Evolutionary conservation across 176 grass and related monocot genomes (phyloP).

Genomic region (Zizania latifolia): DNA sequence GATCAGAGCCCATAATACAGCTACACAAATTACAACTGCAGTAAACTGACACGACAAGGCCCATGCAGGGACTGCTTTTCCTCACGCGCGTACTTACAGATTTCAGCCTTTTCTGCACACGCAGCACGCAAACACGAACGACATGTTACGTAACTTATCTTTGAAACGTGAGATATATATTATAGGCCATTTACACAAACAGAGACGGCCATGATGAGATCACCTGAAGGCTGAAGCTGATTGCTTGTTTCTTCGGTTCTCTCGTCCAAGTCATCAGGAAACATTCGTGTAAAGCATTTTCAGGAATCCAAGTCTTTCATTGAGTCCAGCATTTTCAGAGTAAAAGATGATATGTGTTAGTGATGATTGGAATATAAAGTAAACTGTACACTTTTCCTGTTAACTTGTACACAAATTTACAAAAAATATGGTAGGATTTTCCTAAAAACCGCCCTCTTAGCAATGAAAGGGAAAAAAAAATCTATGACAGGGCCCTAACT

Average conservation of each 20-base stretch:
- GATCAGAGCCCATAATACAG: slow-evolving; percentile 43
- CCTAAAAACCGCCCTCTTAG: no score
- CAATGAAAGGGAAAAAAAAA: no score
- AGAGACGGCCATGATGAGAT: not conserved
- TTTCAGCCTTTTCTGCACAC: slow-evolving; percentile 44
- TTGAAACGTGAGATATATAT: not conserved
- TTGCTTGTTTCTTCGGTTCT: slow-evolving; percentile 45
- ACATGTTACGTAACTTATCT: not conserved
- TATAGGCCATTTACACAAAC: not conserved
- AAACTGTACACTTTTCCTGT: no score
- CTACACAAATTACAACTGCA: slow-evolving; percentile 33
- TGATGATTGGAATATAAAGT: no score
- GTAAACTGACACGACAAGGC: slow-evolving; percentile 34
- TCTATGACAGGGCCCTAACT: no score
- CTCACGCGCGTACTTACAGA: slow-evolving; percentile 39
- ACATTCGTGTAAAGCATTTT: not conserved
- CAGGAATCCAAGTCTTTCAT: not conserved
- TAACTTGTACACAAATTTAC: no score
- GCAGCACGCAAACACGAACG: slow-evolving; percentile 27
- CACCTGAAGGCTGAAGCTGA: slow-evolving; percentile 60
- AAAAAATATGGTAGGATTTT: no score
- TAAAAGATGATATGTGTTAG: no score
- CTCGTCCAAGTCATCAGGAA: slow-evolving; percentile 66
- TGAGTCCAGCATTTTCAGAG: no score
- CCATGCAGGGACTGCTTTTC: slow-evolving; percentile 41